Base-by-base conservation (phyloP, 768 basidiomycete genomes). In the Termitomyces sp. region DNA sequence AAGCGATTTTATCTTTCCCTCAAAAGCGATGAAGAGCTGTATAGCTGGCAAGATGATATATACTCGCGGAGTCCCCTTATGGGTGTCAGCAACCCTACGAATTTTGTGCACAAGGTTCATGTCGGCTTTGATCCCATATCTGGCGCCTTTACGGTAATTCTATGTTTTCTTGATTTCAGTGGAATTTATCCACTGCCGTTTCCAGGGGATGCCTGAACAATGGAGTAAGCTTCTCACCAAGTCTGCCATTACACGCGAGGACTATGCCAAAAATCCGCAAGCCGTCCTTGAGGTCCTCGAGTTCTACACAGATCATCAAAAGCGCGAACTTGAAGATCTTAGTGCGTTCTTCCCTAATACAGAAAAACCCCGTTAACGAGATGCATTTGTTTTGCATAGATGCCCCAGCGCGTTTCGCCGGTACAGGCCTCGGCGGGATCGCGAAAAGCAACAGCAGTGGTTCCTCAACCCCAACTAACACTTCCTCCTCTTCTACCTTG, bases 21-120 rank as follows among this genome's bases (percentile, higher is more conserved):
- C 61, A 97, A 95, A 76, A 91, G 79, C 62, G 95, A 99, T 68
- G 93, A 95, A 63, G 96, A 99, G 67, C 80, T 99, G n/a, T 99
- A 99, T 66, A 87, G 87, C 18, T 98, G 95, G 95, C 91, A 95
- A 71, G 96, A 99, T 67, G 95, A 97, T 68, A 88, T 99, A 59
- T 98, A 98, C 73, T 84, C 84, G 5, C 83, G 94, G 48, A 92
- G 90, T 66, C 94, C 95, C 3, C 77, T 94, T 50, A 92, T 95
- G 86, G 93, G 96, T 28, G 91, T 95, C 45, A 88, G 88, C 70
- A 90, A 89, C 63, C 96, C 96, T 0, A 98, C 95, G 8, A 96
- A 99, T 72, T 98, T 99, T 68, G 93, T 98, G 0, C 96, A 99
- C 76, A 94, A 98, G 70, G 94, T 98, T 2, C 96, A 98, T 72